These are phyloP conservation scores for Euphorbia pulcherrima DNA, from an alignment of 345 rosid genomes.

Conservation along the genomic window DNA sequence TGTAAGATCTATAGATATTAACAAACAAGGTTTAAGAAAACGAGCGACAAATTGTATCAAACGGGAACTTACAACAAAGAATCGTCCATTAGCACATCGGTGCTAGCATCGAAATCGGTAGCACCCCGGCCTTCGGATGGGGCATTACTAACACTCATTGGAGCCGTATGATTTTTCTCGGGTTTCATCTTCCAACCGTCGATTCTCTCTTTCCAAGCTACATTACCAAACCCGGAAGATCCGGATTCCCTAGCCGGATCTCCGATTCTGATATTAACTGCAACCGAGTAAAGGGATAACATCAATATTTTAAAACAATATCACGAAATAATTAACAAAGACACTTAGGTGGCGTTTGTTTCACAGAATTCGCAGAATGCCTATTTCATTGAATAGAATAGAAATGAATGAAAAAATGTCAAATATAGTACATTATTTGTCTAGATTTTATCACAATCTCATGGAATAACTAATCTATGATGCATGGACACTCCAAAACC, in stretches of 20 bases:
- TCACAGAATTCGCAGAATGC: too few relatives aligned
- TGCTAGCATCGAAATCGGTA: constrained; percentile 33
- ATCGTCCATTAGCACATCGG: constrained; percentile 32
- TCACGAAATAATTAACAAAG: neutral
- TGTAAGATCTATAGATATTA: neutral
- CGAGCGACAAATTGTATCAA: neutral
- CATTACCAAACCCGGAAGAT: constrained; percentile 30
- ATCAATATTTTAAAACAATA: constrained; percentile 7
- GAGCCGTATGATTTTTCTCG: constrained; percentile 31
- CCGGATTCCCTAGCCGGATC: constrained; percentile 31
- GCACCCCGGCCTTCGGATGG: constrained; percentile 38
- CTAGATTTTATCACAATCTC: too few relatives aligned
- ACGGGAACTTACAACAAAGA: constrained; percentile 29
- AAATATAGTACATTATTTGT: too few relatives aligned
- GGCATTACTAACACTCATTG: constrained; percentile 33
- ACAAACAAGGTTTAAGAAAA: neutral
- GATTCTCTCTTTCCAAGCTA: constrained; percentile 43
- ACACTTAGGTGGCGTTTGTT: too few relatives aligned
- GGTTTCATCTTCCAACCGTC: constrained; percentile 41
- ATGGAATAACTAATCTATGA: too few relatives aligned
- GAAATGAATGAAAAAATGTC: too few relatives aligned
- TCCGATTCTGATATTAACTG: constrained; percentile 28
- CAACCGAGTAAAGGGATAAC: neutral
- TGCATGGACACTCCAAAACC: too few relatives aligned
- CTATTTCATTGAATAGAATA: too few relatives aligned